These are phyloP conservation scores for Fraxinus velutina DNA, from an alignment of 305 asterid genomes.

Conservation along the genomic window DNA sequence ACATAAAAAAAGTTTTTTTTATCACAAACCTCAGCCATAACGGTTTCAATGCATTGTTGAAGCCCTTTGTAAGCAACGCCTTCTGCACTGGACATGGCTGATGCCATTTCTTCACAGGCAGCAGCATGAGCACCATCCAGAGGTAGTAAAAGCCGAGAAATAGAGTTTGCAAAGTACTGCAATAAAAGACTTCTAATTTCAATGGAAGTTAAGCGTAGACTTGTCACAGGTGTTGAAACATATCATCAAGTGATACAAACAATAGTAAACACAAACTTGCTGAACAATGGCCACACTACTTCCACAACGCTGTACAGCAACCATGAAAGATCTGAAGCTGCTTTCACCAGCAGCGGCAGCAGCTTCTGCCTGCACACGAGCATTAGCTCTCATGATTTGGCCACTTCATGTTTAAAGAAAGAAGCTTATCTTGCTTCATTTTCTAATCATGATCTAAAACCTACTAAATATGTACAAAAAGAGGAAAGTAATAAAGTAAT, in stretches of 20 bases:
- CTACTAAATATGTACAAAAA: neutral
- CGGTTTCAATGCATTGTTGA: constrained; percentile 92
- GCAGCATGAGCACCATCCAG: constrained; percentile 99
- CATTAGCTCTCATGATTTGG: constrained; percentile 6
- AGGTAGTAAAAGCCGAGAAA: constrained; percentile 84
- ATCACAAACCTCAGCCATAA: constrained; percentile 86
- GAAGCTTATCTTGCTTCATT: constrained; percentile 9
- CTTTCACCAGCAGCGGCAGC: constrained; percentile 99
- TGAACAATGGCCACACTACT: constrained; percentile 99
- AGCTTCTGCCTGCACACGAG: constrained; percentile 76
- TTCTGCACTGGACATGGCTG: constrained; percentile 95
- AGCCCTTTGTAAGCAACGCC: constrained; percentile 96
- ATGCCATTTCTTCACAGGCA: constrained; percentile 95
- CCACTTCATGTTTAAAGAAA: constrained; percentile 10
- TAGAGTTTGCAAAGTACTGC: constrained; percentile 90
- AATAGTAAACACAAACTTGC: constrained; percentile 57
- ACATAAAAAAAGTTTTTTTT: constrained; percentile 15
- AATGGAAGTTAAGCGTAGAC: neutral
- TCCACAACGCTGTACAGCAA: constrained; percentile 97
- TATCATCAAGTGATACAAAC: constrained; percentile 20
- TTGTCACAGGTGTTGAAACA: constrained; percentile 3
- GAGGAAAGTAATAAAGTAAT: constrained; percentile 26
- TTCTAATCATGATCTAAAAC: constrained; percentile 20
- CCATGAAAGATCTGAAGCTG: constrained; percentile 98
- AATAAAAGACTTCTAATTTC: constrained; percentile 24